phyloP scores from a whole-genome alignment of 768 basidiomycete species.

The Austroboletus festivus region DNA sequence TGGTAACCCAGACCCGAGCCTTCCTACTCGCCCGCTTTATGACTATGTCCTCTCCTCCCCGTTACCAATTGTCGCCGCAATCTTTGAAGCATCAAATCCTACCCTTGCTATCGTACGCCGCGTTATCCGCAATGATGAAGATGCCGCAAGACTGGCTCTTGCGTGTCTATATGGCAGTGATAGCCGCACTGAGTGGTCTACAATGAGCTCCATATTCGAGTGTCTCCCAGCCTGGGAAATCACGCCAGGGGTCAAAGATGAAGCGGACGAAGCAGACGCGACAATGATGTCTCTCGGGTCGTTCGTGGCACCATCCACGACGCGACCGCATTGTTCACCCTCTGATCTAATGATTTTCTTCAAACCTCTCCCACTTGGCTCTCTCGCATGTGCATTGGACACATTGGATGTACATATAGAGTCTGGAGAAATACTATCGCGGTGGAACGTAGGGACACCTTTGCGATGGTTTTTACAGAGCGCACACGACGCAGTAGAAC shows the following conservation, averaged over 20 bases:
- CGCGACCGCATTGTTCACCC: conserved; percentile 52
- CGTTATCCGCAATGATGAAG: conserved; percentile 76
- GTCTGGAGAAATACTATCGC: conserved; percentile 84
- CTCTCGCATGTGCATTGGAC: conserved; percentile 82
- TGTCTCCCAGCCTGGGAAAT: conserved; percentile 92
- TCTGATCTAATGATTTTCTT: conserved; percentile 80
- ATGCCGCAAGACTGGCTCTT: conserved; percentile 81
- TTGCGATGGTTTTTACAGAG: conserved; percentile 91
- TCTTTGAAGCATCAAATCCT: conserved; percentile 92
- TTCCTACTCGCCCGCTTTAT: conserved; percentile 65
- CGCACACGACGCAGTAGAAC: conserved; percentile 57
- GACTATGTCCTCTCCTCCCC: conserved; percentile 70
- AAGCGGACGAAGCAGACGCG: conserved; percentile 76
- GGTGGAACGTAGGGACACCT: conserved; percentile 83
- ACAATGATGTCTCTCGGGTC: conserved; percentile 77
- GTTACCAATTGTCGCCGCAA: conserved; percentile 62
- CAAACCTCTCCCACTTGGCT: conserved; percentile 66
- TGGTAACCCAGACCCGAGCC: conserved; percentile 61
- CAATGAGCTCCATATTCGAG: conserved; percentile 92
- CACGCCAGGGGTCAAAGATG: conserved; percentile 49
- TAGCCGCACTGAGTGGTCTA: conserved; percentile 67
- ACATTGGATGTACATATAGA: conserved; percentile 93
- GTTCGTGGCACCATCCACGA: conserved; percentile 74
- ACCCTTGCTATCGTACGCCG: conserved; percentile 69
- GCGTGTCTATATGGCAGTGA: conserved; percentile 85